Evolutionary conservation across 75 land plant species (phyloP).

Genomic region (Adiantum capillusveneris): DNA sequence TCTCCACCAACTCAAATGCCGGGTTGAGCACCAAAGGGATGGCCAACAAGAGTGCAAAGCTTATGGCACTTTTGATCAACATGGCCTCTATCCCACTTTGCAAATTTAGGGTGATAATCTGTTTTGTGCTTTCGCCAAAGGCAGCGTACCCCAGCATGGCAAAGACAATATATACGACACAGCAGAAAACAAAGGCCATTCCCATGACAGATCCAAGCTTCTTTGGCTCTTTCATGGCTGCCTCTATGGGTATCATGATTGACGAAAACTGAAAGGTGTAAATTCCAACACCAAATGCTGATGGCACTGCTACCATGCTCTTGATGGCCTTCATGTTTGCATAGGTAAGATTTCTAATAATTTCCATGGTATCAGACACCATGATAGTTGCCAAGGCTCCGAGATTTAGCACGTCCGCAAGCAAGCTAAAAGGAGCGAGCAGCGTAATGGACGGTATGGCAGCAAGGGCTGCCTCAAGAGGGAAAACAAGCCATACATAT

Average conservation of each 20-base stretch:
- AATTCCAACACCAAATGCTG: constrained; percentile 73
- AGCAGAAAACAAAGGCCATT: constrained; percentile 43
- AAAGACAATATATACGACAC: constrained; percentile 48
- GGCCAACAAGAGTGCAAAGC: constrained; percentile 72
- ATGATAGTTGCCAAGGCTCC: constrained; percentile 80
- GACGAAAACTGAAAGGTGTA: constrained; percentile 85
- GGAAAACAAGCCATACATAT: constrained; percentile 52
- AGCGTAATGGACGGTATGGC: constrained; percentile 67
- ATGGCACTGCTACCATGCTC: constrained; percentile 34
- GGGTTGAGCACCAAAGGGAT: constrained; percentile 92
- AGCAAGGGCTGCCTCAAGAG: constrained; percentile 65
- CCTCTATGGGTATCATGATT: constrained; percentile 74
- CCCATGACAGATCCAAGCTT: constrained; percentile 57
- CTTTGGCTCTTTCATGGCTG: constrained; percentile 39
- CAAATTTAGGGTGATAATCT: constrained; percentile 82
- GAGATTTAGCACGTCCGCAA: constrained; percentile 72
- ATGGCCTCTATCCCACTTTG: constrained; percentile 44
- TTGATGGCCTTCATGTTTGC: constrained; percentile 16
- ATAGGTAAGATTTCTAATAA: constrained; percentile 28
- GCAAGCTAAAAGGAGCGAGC: constrained; percentile 83
- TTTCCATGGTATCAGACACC: constrained; percentile 43
- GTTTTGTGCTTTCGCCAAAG: constrained; percentile 68
- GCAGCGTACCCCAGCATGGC: constrained; percentile 82
- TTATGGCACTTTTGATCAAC: constrained; percentile 61
- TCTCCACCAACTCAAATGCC: constrained; percentile 72